These are phyloP conservation scores for Myrica gale DNA, from an alignment of 306 rosid genomes.

Conservation along the genomic window DNA sequence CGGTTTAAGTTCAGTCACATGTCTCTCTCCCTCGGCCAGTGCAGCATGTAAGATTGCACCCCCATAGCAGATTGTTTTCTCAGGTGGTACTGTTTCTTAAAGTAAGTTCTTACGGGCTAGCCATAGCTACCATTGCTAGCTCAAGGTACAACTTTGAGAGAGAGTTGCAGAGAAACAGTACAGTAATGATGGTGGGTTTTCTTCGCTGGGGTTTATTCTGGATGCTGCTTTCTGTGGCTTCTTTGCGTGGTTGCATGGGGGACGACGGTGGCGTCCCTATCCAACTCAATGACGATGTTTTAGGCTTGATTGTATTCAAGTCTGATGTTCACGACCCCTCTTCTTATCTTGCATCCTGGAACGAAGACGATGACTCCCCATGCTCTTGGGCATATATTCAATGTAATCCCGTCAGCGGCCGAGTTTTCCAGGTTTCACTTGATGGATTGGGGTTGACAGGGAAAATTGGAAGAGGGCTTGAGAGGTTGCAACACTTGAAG, in stretches of 20 bases:
- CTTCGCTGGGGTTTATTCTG: not conserved
- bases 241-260: constrained; percentile 21
- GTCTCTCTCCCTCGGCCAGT: too few relatives aligned
- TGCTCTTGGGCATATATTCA: constrained; percentile 66
- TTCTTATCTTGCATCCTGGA: constrained; percentile 69
- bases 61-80: not conserved
- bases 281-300: constrained; percentile 72
- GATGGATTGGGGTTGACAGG: constrained; percentile 61
- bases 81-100: not conserved
- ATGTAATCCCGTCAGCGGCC: constrained; percentile 53
- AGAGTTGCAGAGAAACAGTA: not conserved
- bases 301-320: constrained; percentile 85
- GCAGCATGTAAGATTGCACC: not conserved
- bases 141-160: not conserved
- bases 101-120: constrained; percentile 1
- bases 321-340: constrained; percentile 76
- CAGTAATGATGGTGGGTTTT: constrained; percentile 7
- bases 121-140: not conserved
- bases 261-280: constrained; percentile 26
- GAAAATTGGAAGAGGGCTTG: constrained; percentile 74
- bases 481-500: constrained; percentile 57
- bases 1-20: too few relatives aligned
- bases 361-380: constrained; percentile 70
- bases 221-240: not conserved
- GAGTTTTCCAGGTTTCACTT: constrained; percentile 58